A percentile compares a stretch with the other conserved stretches of the same genome.
These are phyloP conservation scores for Graphiopsis chlorocephala DNA, from an alignment of 2,329 filamentous ascomycete species.

Conservation along the genomic window DNA sequence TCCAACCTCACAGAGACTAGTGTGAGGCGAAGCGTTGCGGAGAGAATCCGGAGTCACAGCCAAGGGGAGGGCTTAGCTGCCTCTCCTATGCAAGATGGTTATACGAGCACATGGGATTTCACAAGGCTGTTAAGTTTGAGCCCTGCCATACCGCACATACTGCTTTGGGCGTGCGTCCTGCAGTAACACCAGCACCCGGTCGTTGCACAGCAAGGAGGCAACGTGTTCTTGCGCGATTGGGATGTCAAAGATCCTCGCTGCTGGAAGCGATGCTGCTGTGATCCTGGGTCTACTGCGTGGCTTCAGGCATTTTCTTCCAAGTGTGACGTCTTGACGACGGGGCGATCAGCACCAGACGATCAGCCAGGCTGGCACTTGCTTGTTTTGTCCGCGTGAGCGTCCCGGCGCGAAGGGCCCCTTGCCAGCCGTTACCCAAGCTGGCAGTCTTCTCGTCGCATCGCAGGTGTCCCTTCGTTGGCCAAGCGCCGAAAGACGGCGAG, in stretches of 20 bases:
- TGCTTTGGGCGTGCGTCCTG: not conserved
- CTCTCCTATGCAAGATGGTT: not conserved
- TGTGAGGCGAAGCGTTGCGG: slow-evolving; percentile 1
- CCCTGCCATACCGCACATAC: not conserved
- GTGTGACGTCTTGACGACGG: slow-evolving; percentile 10
- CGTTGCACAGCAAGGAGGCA: not conserved
- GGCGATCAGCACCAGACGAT: slow-evolving; percentile 14
- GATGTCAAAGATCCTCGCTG: not conserved
- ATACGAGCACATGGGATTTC: not conserved
- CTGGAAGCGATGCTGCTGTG: not conserved
- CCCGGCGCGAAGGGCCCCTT: not conserved
- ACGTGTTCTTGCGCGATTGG: slow-evolving; percentile 10
- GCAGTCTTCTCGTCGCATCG: not conserved
- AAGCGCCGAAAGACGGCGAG: not conserved
- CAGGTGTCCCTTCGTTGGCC: not conserved
- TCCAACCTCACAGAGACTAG: not conserved
- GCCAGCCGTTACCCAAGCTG: not conserved
- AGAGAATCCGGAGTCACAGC: not conserved
- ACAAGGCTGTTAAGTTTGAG: not conserved
- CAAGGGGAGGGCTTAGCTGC: not conserved
- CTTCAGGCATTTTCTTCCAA: not conserved
- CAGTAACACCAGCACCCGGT: not conserved
- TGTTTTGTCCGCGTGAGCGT: slow-evolving; percentile 9
- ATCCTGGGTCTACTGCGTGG: slow-evolving; percentile 5
- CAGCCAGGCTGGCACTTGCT: slow-evolving; percentile 2